Evolutionary conservation across 192 early-diverging fungal species (phyloP), one percentile per base, ranked within the genome.

Genomic region (Coemansia sp.): DNA sequence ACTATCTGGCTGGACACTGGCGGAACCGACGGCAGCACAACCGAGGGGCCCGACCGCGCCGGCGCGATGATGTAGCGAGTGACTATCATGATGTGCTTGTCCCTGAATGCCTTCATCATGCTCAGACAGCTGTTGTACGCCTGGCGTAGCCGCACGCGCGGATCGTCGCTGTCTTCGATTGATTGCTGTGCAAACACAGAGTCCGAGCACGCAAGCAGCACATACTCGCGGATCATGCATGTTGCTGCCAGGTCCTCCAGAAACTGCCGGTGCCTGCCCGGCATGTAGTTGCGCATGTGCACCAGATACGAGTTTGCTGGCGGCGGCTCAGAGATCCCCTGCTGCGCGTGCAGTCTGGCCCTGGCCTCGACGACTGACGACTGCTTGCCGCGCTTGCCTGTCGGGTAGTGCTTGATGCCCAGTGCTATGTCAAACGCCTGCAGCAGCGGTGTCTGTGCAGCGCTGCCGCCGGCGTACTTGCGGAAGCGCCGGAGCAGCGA

Each of bases 201-300:
- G 25, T 79, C 74, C 11, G 81, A 69, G 63, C 78, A 81, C 39
- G 63, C 22, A 11, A 71, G 73, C 53, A 85, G 64, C 53, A 94
- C 89, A 58, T 85, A 93, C 22, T 86, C 85, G 56, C 92, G 87
- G 44, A 94, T 77, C 63, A 86, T 84, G 68, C 91, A 85, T 5
- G 84, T 80, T n/a, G 83, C 77, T 5, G 87, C 85, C 13, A 93
- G 69, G 64, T 93, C 90, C 42, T 90, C 86, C 39, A 99, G 81
- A 75, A 98, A 99, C 42, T 85, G 83, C 25, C 95, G 92, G 76
- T 96, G 94, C 5, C 88, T 84, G 60, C 88, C 88, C 7, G 97
- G 93, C 88, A 99, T 93, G 77, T 96, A 95, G 67, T 91, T 86
- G 53, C 95, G 90, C 93, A 99, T 99, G 49, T 90, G 91, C 55